These are phyloP conservation scores for Phytopythium aichiense DNA, from an alignment of 352 stramenopile genomes.

Conservation along the genomic window DNA sequence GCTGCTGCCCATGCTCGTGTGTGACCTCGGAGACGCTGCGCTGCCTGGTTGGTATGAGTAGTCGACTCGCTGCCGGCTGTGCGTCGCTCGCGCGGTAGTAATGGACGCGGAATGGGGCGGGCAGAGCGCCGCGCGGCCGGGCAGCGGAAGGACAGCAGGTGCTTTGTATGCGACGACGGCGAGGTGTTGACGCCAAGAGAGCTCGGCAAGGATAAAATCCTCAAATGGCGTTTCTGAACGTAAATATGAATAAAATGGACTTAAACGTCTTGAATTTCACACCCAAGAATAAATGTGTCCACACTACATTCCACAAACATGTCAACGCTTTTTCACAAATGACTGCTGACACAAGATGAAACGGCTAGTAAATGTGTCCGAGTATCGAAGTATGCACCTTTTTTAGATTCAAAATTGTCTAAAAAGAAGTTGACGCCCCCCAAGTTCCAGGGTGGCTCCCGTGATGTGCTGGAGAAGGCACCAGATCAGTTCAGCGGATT, in stretches of 20 bases:
- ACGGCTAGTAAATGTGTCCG: too few relatives aligned
- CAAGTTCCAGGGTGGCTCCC: background rate
- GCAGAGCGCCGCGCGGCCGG: too few relatives aligned
- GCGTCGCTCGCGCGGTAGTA: background rate
- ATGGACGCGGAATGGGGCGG: background rate
- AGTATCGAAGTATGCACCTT: too few relatives aligned
- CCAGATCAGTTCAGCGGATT: background rate
- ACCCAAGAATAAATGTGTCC: too few relatives aligned
- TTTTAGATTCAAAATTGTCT: too few relatives aligned
- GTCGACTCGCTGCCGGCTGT: background rate
- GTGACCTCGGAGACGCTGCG: background rate
- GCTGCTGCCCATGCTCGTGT: conserved; percentile 18
- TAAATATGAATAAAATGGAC: too few relatives aligned
- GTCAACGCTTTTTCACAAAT: too few relatives aligned
- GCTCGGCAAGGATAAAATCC: background rate
- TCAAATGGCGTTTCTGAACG: too few relatives aligned
- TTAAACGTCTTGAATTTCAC: too few relatives aligned
- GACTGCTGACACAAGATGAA: too few relatives aligned
- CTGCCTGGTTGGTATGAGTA: background rate
- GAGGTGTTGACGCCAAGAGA: background rate
- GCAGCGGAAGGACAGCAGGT: background rate
- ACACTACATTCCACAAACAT: too few relatives aligned
- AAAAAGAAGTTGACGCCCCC: too few relatives aligned
- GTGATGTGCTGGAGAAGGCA: background rate
- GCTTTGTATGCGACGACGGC: background rate